Evolutionary conservation across 2,329 filamentous ascomycete genomes (phyloP), one percentile per base, ranked within the genome.

Genomic region (Colletotrichum agaves): DNA sequence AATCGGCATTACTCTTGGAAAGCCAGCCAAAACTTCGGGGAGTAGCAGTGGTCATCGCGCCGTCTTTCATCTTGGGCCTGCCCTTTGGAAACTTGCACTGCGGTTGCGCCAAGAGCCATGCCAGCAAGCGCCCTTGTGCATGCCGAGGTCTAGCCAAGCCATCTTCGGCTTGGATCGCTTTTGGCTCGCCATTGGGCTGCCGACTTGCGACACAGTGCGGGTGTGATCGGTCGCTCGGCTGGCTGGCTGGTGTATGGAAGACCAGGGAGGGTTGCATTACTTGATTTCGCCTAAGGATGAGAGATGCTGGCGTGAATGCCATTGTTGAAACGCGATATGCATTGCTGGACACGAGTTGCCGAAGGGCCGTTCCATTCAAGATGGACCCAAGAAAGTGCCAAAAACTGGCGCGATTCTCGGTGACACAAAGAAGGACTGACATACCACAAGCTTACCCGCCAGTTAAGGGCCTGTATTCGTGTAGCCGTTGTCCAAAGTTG

Each of bases 371-470:
- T 27, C 23, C 23, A 27, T 27, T 27, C n/a, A n/a, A n/a, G n/a
- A n/a, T 27, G 4, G 23, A 27, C 23, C 23, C 23, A 27, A 6
- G 23, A 6, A 27, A 27, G 23, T 6, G 23, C 43, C 49, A 41
- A 33, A 3, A 56, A 8, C 59, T 33, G 41, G 27, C 35, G 44
- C 44, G 12, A 52, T 27, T 39, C 35, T 12, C 13, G 19, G 35
- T 44, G 33, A n/a, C 17, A 50, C 43, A 49, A 17, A 50, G 43
- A 7, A 8, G 35, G 12, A 8, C 4, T 27, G 33, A 19, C 49
- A 43, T 62, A 12, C 49, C 43, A 63, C 58, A 63, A 57, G 57
- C 21, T 63, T 56, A 66, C 58, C 15, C 49, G 50, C 7, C 13
- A 49, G 39, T 27, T 50, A 10, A 31, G 21, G 43, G 35, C 37